phyloP scores from a whole-genome alignment of 306 rosid species.

The Castanospermum australe region DNA sequence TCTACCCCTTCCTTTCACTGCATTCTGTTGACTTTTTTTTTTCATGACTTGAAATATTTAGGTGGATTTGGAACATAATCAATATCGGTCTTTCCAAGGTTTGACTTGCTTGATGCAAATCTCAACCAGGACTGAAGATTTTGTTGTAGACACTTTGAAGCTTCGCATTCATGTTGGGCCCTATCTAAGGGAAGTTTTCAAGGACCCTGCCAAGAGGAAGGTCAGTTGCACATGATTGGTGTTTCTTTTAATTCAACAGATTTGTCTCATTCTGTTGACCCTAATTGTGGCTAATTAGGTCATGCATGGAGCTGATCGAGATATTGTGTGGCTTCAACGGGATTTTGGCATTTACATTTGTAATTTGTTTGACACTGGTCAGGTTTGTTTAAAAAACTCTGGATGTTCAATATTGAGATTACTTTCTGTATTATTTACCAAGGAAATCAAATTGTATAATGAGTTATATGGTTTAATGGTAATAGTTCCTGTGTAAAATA shows the following conservation, averaged over 20 bases:
- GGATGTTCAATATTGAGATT: constrained; percentile 2
- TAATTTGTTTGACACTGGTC: constrained; percentile 94
- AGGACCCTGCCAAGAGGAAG: constrained; percentile 91
- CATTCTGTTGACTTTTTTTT: constrained; percentile 12
- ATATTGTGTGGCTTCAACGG: constrained; percentile 89
- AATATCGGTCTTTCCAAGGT: constrained; percentile 95
- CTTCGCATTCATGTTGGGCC: constrained; percentile 90
- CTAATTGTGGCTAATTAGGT: constrained; percentile 57
- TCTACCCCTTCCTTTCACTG: not conserved
- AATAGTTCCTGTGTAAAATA: not conserved
- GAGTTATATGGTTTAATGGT: not conserved
- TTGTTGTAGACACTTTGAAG: constrained; percentile 84
- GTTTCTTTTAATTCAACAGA: not conserved
- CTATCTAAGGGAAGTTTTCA: constrained; percentile 82
- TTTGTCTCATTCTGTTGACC: constrained; percentile 11
- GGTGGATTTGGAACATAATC: constrained; percentile 98
- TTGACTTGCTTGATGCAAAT: constrained; percentile 97
- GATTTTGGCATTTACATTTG: constrained; percentile 95
- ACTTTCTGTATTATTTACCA: not conserved
- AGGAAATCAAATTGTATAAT: not conserved
- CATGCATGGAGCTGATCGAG: constrained; percentile 98
- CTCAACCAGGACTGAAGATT: constrained; percentile 92
- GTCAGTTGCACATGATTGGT: constrained; percentile 35
- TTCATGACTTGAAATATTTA: constrained; percentile 29
- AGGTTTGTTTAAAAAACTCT: constrained; percentile 52